A percentile compares a stretch with the other conserved stretches of the same genome.
These are phyloP conservation scores for Spergularia azorica DNA, from an alignment of 179 eudicot species.

Conservation along the genomic window DNA sequence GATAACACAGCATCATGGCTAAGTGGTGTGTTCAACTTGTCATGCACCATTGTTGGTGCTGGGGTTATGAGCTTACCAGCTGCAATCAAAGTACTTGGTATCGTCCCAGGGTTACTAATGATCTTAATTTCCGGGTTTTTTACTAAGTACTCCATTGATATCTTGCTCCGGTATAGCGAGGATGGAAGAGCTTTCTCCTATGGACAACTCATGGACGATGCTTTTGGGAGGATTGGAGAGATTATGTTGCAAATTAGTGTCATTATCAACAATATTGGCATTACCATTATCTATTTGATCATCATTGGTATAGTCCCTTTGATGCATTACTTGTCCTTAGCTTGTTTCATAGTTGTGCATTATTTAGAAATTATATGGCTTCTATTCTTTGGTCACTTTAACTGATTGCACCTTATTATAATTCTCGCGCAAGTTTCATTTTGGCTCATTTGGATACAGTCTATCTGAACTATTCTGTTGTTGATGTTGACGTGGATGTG, in stretches of 20 bases:
- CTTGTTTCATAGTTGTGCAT: not conserved
- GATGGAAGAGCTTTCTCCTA: conserved; percentile 38
- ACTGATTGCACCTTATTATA: too few species aligned
- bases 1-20: conserved; percentile 39
- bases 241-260: conserved; percentile 40
- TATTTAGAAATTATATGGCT: too few species aligned
- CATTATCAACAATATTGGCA: conserved; percentile 38
- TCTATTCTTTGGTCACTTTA: too few species aligned
- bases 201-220: conserved; percentile 41
- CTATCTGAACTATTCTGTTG: not conserved
- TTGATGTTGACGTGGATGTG: too few species aligned
- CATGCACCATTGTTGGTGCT: conserved; percentile 51
- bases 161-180: conserved; percentile 42
- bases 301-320: conserved; percentile 36
- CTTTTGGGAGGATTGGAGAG: conserved; percentile 45
- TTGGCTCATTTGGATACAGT: not conserved
- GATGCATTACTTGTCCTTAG: not conserved
- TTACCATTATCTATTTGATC: conserved; percentile 39
- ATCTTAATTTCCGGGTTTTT: conserved; percentile 37
- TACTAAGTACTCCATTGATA: conserved; percentile 42
- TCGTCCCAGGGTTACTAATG: conserved; percentile 41
- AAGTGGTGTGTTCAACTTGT: conserved; percentile 44
- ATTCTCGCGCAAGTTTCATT: too few species aligned
- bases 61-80: conserved; percentile 58
- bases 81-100: conserved; percentile 47